Percentiles rank a stretch among this genome's conserved stretches.
These are phyloP conservation scores for Nicotiana noctiflora DNA, from an alignment of 257 asterid species.

Conservation along the genomic window DNA sequence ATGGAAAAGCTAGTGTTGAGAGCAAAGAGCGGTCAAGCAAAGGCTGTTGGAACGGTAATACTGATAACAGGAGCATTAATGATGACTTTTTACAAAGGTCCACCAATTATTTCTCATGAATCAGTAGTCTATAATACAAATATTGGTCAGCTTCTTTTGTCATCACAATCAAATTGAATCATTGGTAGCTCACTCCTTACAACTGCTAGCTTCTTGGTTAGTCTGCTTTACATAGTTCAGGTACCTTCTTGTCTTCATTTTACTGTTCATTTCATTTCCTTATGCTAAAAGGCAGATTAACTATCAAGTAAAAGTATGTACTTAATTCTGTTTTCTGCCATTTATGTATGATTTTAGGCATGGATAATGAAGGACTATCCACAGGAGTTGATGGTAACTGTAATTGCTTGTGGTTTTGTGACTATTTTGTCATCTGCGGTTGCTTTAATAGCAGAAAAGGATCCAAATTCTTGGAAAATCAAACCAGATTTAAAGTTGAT, in stretches of 20 bases:
- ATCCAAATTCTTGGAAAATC: slow-evolving; percentile 35
- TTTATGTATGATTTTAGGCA: slow-evolving; percentile 25
- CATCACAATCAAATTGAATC: slow-evolving; percentile 34
- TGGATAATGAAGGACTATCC: slow-evolving; percentile 46
- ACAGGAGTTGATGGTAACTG: slow-evolving; percentile 40
- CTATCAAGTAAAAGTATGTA: not conserved
- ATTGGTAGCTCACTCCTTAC: slow-evolving; percentile 45
- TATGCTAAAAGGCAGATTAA: not conserved
- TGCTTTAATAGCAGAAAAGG: slow-evolving; percentile 39
- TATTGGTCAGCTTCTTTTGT: slow-evolving; percentile 14
- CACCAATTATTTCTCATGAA: slow-evolving; percentile 23
- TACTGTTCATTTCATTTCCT: not conserved
- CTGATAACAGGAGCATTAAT: slow-evolving; percentile 50
- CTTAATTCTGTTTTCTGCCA: not conserved
- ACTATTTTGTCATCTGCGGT: slow-evolving; percentile 38
- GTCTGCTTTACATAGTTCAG: slow-evolving; percentile 52
- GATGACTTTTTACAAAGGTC: slow-evolving; percentile 49
- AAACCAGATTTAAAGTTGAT: slow-evolving; percentile 33
- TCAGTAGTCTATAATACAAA: slow-evolving; percentile 3
- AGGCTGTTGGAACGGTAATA: slow-evolving; percentile 39
- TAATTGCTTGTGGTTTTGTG: slow-evolving; percentile 38
- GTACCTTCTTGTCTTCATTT: slow-evolving; percentile 12
- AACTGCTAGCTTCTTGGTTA: slow-evolving; percentile 28
- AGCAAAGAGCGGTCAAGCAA: slow-evolving; percentile 31
- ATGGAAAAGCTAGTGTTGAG: slow-evolving; percentile 43